These are phyloP conservation scores for Beauveria australis DNA, from an alignment of 2,329 filamentous ascomycete genomes.

Conservation along the genomic window DNA sequence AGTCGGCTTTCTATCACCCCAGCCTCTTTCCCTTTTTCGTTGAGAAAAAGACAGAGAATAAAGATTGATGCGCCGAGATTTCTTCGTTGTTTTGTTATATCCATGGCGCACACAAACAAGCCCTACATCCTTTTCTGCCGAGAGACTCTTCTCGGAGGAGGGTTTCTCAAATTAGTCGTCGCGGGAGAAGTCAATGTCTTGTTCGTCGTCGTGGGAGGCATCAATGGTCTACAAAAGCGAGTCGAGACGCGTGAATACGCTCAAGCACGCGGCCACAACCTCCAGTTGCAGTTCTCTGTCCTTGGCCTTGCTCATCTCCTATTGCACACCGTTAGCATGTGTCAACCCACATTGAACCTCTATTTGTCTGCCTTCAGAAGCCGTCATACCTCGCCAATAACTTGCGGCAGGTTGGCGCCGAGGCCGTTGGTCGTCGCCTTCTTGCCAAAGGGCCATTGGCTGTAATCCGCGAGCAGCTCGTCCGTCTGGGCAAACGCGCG, in stretches of 20 bases:
- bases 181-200: neutral
- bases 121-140: neutral
- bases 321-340: slow-evolving; percentile 15
- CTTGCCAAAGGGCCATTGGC: slow-evolving; percentile 91
- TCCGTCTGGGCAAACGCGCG: slow-evolving; percentile 95
- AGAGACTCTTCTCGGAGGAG: neutral
- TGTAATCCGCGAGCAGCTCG: slow-evolving; percentile 90
- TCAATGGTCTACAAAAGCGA: slow-evolving; percentile 67
- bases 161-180: neutral
- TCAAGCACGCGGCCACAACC: slow-evolving; percentile 92
- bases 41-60: neutral
- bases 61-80: too few species aligned
- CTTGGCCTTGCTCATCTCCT: slow-evolving; percentile 76
- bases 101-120: neutral
- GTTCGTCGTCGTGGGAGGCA: slow-evolving; percentile 1
- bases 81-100: neutral
- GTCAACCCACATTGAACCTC: neutral
- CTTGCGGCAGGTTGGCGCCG: slow-evolving; percentile 83
- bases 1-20: neutral
- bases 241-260: slow-evolving; percentile 95
- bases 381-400: slow-evolving; percentile 62
- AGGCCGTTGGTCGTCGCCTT: slow-evolving; percentile 74
- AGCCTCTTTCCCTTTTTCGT: neutral
- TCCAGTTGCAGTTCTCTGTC: slow-evolving; percentile 95
- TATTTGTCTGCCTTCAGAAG: too few species aligned